Evolutionary conservation across 2,329 filamentous ascomycete species (phyloP).

Genomic region (Epichloe coenophiala): DNA sequence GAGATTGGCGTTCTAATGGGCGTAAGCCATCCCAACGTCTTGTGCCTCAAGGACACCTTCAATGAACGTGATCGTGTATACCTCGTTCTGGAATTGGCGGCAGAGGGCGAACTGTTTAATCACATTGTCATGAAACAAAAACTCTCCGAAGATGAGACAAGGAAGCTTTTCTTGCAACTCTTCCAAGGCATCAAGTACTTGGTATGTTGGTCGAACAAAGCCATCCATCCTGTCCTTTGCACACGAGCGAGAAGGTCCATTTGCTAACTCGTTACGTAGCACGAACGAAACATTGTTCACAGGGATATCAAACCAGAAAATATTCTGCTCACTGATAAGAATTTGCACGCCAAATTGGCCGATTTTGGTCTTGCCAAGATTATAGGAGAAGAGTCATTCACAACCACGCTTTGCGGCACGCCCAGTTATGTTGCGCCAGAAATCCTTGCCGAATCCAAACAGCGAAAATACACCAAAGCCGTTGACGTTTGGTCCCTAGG

Average conservation of each 20-base stretch:
- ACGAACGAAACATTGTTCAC: constrained; percentile 94
- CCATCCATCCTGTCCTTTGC: not conserved
- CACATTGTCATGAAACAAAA: constrained; percentile 86
- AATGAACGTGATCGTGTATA: constrained; percentile 86
- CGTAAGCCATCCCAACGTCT: constrained; percentile 85
- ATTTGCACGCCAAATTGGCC: constrained; percentile 78
- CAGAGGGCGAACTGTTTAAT: constrained; percentile 93
- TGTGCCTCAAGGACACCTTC: constrained; percentile 91
- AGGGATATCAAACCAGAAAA: constrained; percentile 97
- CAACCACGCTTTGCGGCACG: constrained; percentile 91
- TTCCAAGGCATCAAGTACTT: constrained; percentile 93
- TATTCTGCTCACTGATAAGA: constrained; percentile 75
- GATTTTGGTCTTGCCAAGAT: constrained; percentile 98
- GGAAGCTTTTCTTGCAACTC: constrained; percentile 79
- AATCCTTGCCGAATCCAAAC: constrained; percentile 69
- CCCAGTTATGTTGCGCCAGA: constrained; percentile 95
- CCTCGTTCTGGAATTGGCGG: constrained; percentile 76
- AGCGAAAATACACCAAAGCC: constrained; percentile 83
- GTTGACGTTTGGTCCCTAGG: constrained; percentile 96
- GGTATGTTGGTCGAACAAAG: constrained; percentile 38
- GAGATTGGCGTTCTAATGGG: constrained; percentile 95
- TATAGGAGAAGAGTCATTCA: constrained; percentile 96
- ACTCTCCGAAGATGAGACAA: constrained; percentile 67
- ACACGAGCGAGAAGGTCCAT: not conserved
- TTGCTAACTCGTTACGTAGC: constrained; percentile 37